phyloP scores from a whole-genome alignment of 192 early-diverging fungal genomes.

The Radiomyces spectabilis region DNA sequence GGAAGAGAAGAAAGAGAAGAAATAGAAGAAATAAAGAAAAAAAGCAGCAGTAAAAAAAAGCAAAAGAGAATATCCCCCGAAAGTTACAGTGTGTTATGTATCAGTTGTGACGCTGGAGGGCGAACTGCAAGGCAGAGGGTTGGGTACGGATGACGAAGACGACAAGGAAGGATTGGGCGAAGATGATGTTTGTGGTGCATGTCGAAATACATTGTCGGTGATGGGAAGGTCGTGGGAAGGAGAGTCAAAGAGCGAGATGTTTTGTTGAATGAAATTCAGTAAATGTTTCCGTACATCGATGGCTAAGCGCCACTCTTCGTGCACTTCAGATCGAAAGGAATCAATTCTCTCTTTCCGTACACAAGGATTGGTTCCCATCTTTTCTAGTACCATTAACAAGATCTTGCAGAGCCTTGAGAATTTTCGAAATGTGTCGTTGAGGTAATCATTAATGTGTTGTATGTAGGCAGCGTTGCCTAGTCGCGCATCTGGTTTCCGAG shows the following conservation, averaged over 20 bases:
- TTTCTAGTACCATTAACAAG: constrained; percentile 8
- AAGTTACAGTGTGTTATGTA: too few relatives aligned
- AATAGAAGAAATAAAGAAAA: constrained; percentile 1
- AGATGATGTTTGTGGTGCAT: too few relatives aligned
- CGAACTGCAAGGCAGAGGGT: too few relatives aligned
- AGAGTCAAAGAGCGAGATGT: too few relatives aligned
- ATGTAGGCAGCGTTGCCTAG: background rate
- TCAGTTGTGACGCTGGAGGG: too few relatives aligned
- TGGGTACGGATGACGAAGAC: constrained; percentile 15
- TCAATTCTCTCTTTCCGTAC: constrained; percentile 13
- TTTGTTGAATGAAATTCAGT: too few relatives aligned
- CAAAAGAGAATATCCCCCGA: too few relatives aligned
- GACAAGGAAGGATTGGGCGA: constrained; percentile 29
- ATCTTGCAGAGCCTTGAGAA: constrained; percentile 18
- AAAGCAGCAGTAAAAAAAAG: background rate
- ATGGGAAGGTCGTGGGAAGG: too few relatives aligned
- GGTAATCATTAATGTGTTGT: constrained; percentile 10
- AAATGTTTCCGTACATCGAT: too few relatives aligned
- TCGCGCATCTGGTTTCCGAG: background rate
- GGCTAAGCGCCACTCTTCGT: constrained; percentile 20
- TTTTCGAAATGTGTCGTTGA: constrained; percentile 13
- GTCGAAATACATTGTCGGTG: too few relatives aligned
- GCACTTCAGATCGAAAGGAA: constrained; percentile 13
- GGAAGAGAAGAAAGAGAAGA: background rate
- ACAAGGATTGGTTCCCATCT: constrained; percentile 2